Conservation (phyloP, 2,329 filamentous ascomycete genomes). For the Phyllosticta citriasiana region DNA sequence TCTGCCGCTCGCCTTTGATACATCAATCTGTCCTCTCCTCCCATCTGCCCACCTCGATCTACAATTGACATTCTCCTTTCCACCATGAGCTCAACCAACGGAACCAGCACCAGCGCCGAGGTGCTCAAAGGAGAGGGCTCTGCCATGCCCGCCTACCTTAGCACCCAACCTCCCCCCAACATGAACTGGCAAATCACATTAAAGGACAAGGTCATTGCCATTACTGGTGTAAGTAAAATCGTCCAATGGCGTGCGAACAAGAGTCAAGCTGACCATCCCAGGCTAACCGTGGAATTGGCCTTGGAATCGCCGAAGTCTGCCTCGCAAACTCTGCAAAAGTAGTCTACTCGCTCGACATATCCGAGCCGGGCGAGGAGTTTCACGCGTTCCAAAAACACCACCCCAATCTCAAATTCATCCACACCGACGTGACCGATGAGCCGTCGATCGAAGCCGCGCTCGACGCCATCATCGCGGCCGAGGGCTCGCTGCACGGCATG, state of each 20-base stretch:
- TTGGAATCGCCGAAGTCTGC: slow-evolving; percentile 27
- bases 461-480: slow-evolving; percentile 29
- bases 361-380: slow-evolving; percentile 27
- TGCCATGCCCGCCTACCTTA: slow-evolving; percentile 26
- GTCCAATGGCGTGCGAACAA: neutral
- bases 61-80: neutral
- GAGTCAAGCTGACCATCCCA: neutral
- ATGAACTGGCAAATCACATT: slow-evolving; percentile 38
- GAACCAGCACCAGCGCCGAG: neutral
- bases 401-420: slow-evolving; percentile 35
- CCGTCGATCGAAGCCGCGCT: slow-evolving; percentile 32
- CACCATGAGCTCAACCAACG: slow-evolving; percentile 1
- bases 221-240: slow-evolving; percentile 21
- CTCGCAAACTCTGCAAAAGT: slow-evolving; percentile 34
- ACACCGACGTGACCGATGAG: slow-evolving; percentile 38
- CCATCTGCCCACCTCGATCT: neutral
- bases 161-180: slow-evolving; percentile 34
- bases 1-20: neutral
- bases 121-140: slow-evolving; percentile 7
- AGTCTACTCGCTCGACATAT: slow-evolving; percentile 34
- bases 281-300: slow-evolving; percentile 27
- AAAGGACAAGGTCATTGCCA: slow-evolving; percentile 32
- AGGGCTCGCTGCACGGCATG: slow-evolving; percentile 35
- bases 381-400: slow-evolving; percentile 29
- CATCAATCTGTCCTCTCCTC: neutral